Evolutionary conservation across 352 stramenopile genomes (phyloP).

Genomic region (Phytopythium vexans): DNA sequence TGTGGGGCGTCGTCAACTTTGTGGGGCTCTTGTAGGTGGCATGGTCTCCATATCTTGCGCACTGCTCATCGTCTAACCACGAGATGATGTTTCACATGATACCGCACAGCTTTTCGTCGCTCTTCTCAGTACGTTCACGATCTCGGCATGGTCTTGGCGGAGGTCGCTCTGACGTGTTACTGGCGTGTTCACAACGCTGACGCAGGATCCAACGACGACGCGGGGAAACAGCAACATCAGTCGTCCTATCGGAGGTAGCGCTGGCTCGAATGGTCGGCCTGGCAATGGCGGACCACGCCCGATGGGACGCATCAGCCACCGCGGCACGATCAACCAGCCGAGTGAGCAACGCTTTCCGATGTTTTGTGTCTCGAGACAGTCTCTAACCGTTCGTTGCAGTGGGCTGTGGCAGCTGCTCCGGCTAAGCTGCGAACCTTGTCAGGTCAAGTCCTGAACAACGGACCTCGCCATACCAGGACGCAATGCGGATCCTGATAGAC

Average conservation of each 20-base stretch:
- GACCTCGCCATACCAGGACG: too few relatives aligned
- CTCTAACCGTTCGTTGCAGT: slow-evolving; percentile 19
- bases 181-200: slow-evolving; percentile 2
- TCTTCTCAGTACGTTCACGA: slow-evolving; percentile 48
- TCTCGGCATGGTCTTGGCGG: too few relatives aligned
- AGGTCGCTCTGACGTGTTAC: not conserved
- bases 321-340: slow-evolving; percentile 50
- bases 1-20: slow-evolving; percentile 76
- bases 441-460: too few relatives aligned
- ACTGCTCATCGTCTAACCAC: not conserved
- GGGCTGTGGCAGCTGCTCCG: slow-evolving; percentile 46
- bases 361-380: slow-evolving; percentile 4
- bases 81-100: not conserved
- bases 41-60: not conserved
- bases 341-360: slow-evolving; percentile 22
- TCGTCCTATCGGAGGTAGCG: slow-evolving; percentile 7
- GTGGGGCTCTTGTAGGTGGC: slow-evolving; percentile 73
- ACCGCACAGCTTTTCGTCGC: slow-evolving; percentile 31
- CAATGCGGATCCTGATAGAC: too few relatives aligned
- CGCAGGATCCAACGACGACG: slow-evolving; percentile 41
- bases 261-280: slow-evolving; percentile 14
- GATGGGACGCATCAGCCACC: slow-evolving; percentile 57
- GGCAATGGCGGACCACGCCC: slow-evolving; percentile 33
- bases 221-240: slow-evolving; percentile 31
- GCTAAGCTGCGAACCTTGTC: slow-evolving; percentile 12